Percentiles rank a stretch among this genome's conserved stretches.
Conservation (phyloP, 805 yeast genomes). For the Nakazawaea ernobii region DNA sequence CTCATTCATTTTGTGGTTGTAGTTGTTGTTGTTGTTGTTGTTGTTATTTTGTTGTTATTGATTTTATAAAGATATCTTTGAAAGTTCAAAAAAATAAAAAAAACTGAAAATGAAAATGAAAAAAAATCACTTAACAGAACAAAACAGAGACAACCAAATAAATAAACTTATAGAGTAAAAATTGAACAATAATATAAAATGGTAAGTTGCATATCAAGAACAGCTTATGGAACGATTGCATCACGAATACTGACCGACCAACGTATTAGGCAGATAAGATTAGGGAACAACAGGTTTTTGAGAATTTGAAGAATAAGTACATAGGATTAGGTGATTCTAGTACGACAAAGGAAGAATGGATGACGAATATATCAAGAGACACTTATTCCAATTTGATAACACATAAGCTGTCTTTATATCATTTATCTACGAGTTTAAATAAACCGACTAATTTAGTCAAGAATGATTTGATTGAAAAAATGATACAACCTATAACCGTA, state of each 20-base stretch:
- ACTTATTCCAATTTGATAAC: slow-evolving; percentile 57
- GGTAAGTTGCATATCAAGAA: too few species aligned
- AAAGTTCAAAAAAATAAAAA: too few species aligned
- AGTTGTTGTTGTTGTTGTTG: neutral
- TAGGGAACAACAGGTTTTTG: slow-evolving; percentile 52
- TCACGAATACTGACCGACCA: too few species aligned
- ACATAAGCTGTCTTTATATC: slow-evolving; percentile 49
- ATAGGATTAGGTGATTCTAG: slow-evolving; percentile 74
- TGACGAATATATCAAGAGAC: slow-evolving; percentile 60
- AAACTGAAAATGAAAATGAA: too few species aligned
- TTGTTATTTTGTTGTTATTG: neutral
- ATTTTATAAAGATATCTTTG: too few species aligned
- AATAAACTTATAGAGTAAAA: too few species aligned
- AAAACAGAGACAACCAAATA: too few species aligned
- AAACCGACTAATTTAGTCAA: slow-evolving; percentile 31
- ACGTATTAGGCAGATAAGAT: slow-evolving; percentile 52
- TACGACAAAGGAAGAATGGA: slow-evolving; percentile 66
- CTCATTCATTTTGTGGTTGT: neutral
- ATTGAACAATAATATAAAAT: too few species aligned
- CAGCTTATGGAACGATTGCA: too few species aligned
- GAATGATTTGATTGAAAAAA: slow-evolving; percentile 31
- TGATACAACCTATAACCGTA: slow-evolving; percentile 20
- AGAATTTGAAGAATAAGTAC: slow-evolving; percentile 52
- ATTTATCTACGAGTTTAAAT: slow-evolving; percentile 47
- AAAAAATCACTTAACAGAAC: too few species aligned